Conservation (phyloP, 192 early-diverging fungal genomes). For the Backusella macrospora region DNA sequence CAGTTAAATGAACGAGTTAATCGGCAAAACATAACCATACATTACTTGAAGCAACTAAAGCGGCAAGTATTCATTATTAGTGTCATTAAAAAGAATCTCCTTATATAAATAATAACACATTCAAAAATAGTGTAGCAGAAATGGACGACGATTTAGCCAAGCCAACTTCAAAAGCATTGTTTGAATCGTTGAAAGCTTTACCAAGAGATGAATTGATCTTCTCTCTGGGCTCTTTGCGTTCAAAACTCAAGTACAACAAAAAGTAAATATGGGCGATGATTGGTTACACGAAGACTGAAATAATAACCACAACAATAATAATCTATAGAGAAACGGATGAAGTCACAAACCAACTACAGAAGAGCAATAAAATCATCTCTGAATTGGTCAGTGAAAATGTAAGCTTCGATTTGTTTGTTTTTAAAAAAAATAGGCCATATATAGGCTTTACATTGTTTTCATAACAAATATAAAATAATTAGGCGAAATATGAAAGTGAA, state of each 20-base stretch:
- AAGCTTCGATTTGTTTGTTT: not conserved
- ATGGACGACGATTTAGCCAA: not conserved
- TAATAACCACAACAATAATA: not conserved
- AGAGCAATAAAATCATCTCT: constrained; percentile 2
- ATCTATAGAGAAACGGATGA: not conserved
- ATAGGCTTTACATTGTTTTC: not conserved
- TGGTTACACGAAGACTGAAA: not conserved
- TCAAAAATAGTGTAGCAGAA: not conserved
- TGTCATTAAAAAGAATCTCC: too few relatives aligned
- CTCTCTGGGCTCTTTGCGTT: not conserved
- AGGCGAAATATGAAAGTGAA: not conserved
- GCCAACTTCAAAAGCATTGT: not conserved
- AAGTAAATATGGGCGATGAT: not conserved
- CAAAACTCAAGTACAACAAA: not conserved
- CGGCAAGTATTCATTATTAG: not conserved
- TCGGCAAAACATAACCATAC: not conserved
- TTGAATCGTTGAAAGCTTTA: not conserved
- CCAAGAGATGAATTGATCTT: not conserved
- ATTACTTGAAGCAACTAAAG: not conserved
- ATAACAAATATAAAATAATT: not conserved
- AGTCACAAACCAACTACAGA: not conserved
- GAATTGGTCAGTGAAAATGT: not conserved
- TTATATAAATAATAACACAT: not conserved
- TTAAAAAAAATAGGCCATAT: too few relatives aligned
- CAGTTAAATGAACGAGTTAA: not conserved